phyloP scores from a whole-genome alignment of 441 rosid genomes.

The Kokia cookei region DNA sequence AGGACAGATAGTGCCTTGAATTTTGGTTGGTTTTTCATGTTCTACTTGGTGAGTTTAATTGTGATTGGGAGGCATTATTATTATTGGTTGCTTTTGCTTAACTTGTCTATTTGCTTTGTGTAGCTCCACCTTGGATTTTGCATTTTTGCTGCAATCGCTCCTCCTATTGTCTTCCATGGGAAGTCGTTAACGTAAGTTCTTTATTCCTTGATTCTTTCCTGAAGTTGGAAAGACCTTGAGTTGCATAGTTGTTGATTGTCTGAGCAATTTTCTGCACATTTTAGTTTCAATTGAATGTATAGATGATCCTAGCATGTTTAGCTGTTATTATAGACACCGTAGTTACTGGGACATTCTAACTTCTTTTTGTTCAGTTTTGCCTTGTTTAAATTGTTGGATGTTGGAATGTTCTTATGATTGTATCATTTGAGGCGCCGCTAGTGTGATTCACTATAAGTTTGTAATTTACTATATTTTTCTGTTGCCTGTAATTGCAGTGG shows the following conservation, averaged over 20 bases:
- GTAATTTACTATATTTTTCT: background rate
- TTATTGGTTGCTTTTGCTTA: background rate
- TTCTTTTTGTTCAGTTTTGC: background rate
- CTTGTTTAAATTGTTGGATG: background rate
- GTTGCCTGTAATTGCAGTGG: constrained; percentile 52
- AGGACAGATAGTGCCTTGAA: constrained; percentile 95
- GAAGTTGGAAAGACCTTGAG: background rate
- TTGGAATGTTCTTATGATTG: background rate
- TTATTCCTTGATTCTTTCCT: background rate
- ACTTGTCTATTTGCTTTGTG: constrained; percentile 3
- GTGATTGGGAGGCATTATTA: background rate
- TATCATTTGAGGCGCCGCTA: background rate
- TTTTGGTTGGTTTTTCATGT: constrained; percentile 87
- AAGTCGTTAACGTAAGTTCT: constrained; percentile 85
- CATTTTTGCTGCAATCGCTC: constrained; percentile 91
- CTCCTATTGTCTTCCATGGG: constrained; percentile 88
- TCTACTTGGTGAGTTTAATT: constrained; percentile 72
- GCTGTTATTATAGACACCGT: background rate
- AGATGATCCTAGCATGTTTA: background rate
- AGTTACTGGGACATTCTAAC: background rate
- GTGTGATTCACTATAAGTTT: background rate
- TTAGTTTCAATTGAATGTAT: background rate
- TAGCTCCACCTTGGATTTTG: constrained; percentile 91
- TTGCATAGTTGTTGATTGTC: background rate
- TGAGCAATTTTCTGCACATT: background rate